Base-by-base conservation (phyloP, 805 yeast species). In the Saitoella complicata region DNA sequence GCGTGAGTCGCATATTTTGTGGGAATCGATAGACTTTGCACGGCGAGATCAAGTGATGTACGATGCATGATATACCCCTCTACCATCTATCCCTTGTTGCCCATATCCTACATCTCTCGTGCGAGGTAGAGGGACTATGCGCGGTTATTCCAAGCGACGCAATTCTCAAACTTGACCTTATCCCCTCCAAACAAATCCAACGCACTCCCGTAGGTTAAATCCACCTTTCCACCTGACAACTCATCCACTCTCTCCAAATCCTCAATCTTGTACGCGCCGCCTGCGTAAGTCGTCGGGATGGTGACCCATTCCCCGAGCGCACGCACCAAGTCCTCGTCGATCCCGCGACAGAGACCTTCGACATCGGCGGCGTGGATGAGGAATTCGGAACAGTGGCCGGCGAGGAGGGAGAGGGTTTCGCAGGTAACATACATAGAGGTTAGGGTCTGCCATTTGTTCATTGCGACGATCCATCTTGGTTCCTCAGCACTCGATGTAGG, bases 311-410 rank as follows among this genome's bases (percentile, higher is more conserved):
- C 75, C 21, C 85, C 85, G 37, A 91, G 65, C 45, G 71, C 71
- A 31, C 48, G 46, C 5, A 91, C 96, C 38, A 91, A 66, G 11
- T 76, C 72, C 56, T 78, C 77, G 56, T 91, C 99, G 33, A 91
- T 82, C 0, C 99, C 99, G 38, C 75, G 72, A 59, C 98, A 91
- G 11, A 91, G 68, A 0, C 99, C 99, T 62, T 91, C 99, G 3
- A 91, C 97, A 61, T 91, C 98, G 0, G 98, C 99, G 3, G 98
- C 98, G 64, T 91, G 99, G 11, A 91, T 79, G 44, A 91, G 65
- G 56, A 88, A 83, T 63, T 91, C 98, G 51, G 75, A 72, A 55
- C 96, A 84, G 62, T 79, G 83, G 41, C 66, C 45, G 6, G 78
- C 62, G 37, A 91, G 68, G 40, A 61, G 48, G 4, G 54, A 58